Conservation (phyloP, 805 yeast species). For the Kuraishia molischiana region DNA sequence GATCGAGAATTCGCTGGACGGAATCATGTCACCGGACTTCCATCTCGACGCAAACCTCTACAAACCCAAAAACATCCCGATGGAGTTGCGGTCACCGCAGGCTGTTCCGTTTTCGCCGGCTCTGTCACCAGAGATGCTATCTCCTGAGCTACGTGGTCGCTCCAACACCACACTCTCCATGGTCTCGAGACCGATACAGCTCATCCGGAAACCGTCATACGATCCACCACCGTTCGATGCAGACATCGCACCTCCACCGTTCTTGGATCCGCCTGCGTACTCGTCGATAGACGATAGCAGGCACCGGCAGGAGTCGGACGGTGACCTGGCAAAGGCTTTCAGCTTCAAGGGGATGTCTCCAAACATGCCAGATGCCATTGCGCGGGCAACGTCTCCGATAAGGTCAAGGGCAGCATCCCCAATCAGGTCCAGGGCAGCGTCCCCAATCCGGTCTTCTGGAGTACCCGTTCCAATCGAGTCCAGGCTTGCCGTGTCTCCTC, state of each 20-base stretch:
- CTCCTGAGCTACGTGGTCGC: constrained; percentile 13
- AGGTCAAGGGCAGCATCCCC: no score
- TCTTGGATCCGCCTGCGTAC: constrained; percentile 12
- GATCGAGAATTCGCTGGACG: constrained; percentile 24
- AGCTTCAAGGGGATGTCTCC: constrained; percentile 22
- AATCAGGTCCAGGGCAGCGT: background rate
- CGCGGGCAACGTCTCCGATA: constrained; percentile 18
- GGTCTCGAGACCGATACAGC: constrained; percentile 41
- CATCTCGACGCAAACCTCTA: constrained; percentile 38
- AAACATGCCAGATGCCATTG: constrained; percentile 22
- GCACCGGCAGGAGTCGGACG: constrained; percentile 7
- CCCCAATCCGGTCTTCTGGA: background rate
- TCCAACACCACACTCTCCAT: constrained; percentile 3
- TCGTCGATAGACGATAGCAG: constrained; percentile 2
- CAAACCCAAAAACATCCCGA: constrained; percentile 37
- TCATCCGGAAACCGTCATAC: constrained; percentile 41
- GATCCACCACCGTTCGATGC: constrained; percentile 60
- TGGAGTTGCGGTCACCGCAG: constrained; percentile 49
- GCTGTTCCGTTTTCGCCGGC: constrained; percentile 51
- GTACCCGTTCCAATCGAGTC: background rate
- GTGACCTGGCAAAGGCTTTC: constrained; percentile 21
- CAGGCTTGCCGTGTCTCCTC: background rate
- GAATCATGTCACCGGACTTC: constrained; percentile 5
- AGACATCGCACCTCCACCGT: constrained; percentile 25
- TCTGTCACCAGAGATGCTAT: constrained; percentile 18